Evolutionary conservation across 164 flowering plant genomes (phyloP).

Genomic region (Tinospora cordifolia): DNA sequence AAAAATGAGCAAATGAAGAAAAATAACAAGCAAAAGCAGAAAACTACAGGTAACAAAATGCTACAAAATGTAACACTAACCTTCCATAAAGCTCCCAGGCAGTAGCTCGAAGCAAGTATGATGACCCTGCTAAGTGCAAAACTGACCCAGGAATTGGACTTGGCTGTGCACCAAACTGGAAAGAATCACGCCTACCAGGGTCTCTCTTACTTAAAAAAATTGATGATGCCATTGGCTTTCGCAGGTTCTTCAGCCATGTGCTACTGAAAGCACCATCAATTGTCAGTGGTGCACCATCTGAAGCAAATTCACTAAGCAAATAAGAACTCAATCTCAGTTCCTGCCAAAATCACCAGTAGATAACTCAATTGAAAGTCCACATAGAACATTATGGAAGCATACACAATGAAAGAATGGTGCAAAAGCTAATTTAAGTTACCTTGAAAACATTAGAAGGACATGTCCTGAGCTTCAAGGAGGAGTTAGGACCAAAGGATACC

Average conservation of each 20-base stretch:
- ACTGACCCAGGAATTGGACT: constrained; percentile 76
- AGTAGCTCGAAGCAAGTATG: constrained; percentile 74
- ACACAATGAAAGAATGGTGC: not conserved
- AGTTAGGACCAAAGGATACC: constrained; percentile 91
- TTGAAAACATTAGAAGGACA: constrained; percentile 72
- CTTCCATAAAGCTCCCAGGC: constrained; percentile 96
- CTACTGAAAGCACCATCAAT: constrained; percentile 78
- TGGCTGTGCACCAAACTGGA: constrained; percentile 54
- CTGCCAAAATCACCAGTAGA: constrained; percentile 30
- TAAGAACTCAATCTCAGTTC: constrained; percentile 70
- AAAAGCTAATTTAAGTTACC: constrained; percentile 33
- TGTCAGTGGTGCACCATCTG: constrained; percentile 49
- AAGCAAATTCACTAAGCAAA: constrained; percentile 59
- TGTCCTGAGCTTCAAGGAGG: constrained; percentile 65
- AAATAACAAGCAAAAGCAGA: constrained; percentile 1
- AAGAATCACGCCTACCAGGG: constrained; percentile 30
- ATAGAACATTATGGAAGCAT: not conserved
- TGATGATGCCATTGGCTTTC: constrained; percentile 42
- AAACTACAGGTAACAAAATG: not conserved
- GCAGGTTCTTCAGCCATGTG: constrained; percentile 68
- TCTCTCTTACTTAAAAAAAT: constrained; percentile 47
- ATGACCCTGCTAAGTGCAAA: constrained; percentile 67
- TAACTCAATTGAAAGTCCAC: not conserved
- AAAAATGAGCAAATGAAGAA: not conserved
- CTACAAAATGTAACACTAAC: constrained; percentile 23